Percentiles rank a stretch among this genome's conserved stretches.
Conservation (phyloP, 306 rosid species). For the Myrica gale region DNA sequence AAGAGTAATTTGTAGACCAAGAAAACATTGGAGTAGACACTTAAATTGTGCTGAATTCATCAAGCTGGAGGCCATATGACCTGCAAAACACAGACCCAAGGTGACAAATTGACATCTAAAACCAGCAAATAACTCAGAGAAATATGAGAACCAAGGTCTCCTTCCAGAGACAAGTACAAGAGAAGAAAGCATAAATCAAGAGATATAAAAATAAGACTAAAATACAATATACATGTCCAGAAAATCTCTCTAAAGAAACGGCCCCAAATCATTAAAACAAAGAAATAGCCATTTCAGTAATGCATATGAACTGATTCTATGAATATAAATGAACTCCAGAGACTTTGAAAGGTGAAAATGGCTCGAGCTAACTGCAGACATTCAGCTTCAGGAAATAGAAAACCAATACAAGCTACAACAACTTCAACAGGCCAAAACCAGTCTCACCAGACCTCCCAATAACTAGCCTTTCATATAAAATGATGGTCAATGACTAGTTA, state of each 20-base stretch:
- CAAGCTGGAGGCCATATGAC: constrained; percentile 73
- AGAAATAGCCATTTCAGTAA: background rate
- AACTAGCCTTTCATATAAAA: background rate
- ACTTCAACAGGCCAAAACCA: background rate
- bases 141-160: constrained; percentile 7
- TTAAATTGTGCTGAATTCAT: constrained; percentile 44
- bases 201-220: background rate
- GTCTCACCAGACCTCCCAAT: background rate
- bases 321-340: background rate
- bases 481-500: background rate
- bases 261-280: background rate
- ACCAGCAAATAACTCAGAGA: constrained; percentile 2
- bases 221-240: background rate
- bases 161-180: background rate
- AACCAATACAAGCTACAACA: background rate
- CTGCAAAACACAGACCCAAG: constrained; percentile 42
- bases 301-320: background rate
- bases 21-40: constrained; percentile 34
- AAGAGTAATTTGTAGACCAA: constrained; percentile 35
- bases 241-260: background rate
- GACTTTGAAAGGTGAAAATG: background rate
- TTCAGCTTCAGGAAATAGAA: constrained; percentile 1
- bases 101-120: constrained; percentile 18
- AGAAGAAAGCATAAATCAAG: background rate
- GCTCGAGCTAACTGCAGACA: background rate